Conservation (phyloP, 176 grass and related monocot genomes). For the Paspalum vaginatum region DNA sequence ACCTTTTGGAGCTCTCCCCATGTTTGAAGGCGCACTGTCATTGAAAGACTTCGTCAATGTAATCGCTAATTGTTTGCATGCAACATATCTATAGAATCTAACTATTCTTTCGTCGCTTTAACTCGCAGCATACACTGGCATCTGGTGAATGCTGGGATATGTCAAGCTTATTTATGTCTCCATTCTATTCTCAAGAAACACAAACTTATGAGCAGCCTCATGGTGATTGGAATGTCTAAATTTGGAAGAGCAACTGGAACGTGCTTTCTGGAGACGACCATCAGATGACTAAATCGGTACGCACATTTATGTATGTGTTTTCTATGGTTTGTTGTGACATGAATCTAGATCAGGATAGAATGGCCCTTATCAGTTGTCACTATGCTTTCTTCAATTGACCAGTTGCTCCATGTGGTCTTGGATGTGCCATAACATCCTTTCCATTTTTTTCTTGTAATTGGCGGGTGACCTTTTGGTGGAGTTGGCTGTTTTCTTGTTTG, state of each 20-base stretch:
- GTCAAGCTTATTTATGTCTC: conserved; percentile 47
- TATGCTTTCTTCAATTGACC: background rate
- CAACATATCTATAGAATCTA: background rate
- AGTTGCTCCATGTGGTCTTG: conserved; percentile 5
- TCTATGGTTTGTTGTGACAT: background rate
- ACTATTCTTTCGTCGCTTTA: conserved; percentile 18
- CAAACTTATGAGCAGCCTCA: conserved; percentile 40
- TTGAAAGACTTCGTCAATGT: background rate
- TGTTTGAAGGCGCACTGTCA: background rate
- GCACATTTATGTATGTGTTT: background rate
- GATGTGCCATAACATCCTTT: conserved; percentile 16
- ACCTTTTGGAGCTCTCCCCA: background rate
- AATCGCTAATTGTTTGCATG: conserved; percentile 5
- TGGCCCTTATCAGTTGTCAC: background rate
- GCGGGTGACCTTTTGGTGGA: background rate
- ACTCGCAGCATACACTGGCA: conserved; percentile 49
- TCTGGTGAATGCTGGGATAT: conserved; percentile 44
- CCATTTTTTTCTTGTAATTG: background rate
- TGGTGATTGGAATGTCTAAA: conserved; percentile 47
- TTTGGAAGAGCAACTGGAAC: conserved; percentile 46
- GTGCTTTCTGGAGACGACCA: conserved; percentile 22
- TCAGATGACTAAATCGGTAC: conserved; percentile 31
- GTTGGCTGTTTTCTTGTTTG: background rate
- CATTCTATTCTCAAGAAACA: conserved; percentile 45
- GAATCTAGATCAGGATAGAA: conserved; percentile 7